Evolutionary conservation across 176 grass and related monocot genomes (phyloP), one percentile per base, ranked within the genome.

Genomic region (Cenchrus fungigraminus): DNA sequence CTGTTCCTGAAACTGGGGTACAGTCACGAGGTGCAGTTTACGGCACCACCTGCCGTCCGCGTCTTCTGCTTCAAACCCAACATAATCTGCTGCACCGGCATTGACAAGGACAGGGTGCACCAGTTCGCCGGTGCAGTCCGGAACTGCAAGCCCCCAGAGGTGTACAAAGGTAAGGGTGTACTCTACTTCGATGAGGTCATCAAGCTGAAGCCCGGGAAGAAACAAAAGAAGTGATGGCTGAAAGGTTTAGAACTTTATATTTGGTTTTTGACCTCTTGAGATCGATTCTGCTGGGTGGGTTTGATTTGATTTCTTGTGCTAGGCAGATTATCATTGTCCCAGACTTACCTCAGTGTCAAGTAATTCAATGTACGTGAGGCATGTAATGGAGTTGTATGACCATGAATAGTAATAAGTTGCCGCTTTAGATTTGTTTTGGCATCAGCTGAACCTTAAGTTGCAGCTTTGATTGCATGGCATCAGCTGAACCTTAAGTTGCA

Each of bases 31-130:
- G 84, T 96, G 52, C 86, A 96, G 68, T 93, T 96, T 66, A 76
- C 83, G 0, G 78, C 92, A 11, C 94, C 94, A 51, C 94, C 91
- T 3, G 78, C 94, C 10, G 94, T 96, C 62, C 83, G 94, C 2
- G 91, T 89, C 61, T 96, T 96, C 81, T 96, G 94, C 80, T 96
- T 96, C 77, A 96, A 89, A 60, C 86, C 88, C 55, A 93, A 96
- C 66, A 74, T 96, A 32, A 89, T 96, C 43, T 96, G 94, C 66
- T 96, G 88, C 71, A 86, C 91, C 0, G 91, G 94, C 32, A 85
- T 96, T 1, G 91, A 96, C 63, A 93, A 91, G 84, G 66, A 87
- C 6, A 77, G 88, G 72, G 94, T 96, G 12, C 91, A 93, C 81
- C 94, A 93, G 55, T 96, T 96, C 16, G 94, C 94, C 0, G 94